Percentiles rank a stretch among this genome's conserved stretches.
Evolutionary conservation across 2,329 filamentous ascomycete genomes (phyloP).

Genomic region (Aspergillus proliferans): DNA sequence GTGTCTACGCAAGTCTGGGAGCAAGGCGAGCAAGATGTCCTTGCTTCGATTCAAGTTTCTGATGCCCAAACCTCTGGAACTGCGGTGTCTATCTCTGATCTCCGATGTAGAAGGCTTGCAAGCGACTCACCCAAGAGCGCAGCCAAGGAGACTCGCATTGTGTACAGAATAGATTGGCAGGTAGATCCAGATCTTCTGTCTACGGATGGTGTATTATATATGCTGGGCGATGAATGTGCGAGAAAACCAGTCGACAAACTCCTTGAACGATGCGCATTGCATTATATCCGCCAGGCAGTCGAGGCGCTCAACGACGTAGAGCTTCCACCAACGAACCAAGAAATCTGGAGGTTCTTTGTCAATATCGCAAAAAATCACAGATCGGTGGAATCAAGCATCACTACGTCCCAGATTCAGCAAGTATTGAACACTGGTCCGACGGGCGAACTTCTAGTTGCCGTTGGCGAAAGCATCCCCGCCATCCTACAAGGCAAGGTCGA

Average conservation of each 20-base stretch:
- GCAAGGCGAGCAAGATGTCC: not conserved
- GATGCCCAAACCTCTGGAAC: not conserved
- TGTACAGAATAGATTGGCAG: constrained; percentile 16
- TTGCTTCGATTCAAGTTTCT: constrained; percentile 10
- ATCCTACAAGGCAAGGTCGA: constrained; percentile 2
- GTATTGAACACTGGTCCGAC: not conserved
- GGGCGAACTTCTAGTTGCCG: constrained; percentile 4
- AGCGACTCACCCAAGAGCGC: not conserved
- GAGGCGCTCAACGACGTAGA: not conserved
- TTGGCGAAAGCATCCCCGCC: constrained; percentile 9
- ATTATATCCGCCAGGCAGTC: constrained; percentile 3
- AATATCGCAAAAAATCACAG: not conserved
- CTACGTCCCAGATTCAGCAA: not conserved
- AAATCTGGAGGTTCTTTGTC: not conserved
- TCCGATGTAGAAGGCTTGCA: constrained; percentile 11
- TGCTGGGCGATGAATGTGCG: not conserved
- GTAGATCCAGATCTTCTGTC: constrained; percentile 12
- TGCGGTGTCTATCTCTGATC: constrained; percentile 9
- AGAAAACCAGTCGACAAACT: not conserved
- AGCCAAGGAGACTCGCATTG: constrained; percentile 2
- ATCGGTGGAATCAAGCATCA: not conserved
- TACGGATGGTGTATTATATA: not conserved
- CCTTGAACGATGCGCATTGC: constrained; percentile 3
- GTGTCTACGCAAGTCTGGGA: constrained; percentile 7
- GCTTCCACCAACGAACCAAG: not conserved